Evolutionary conservation across 2,329 filamentous ascomycete genomes (phyloP), one percentile per base, ranked within the genome.

Genomic region (Botrytis tulipae): DNA sequence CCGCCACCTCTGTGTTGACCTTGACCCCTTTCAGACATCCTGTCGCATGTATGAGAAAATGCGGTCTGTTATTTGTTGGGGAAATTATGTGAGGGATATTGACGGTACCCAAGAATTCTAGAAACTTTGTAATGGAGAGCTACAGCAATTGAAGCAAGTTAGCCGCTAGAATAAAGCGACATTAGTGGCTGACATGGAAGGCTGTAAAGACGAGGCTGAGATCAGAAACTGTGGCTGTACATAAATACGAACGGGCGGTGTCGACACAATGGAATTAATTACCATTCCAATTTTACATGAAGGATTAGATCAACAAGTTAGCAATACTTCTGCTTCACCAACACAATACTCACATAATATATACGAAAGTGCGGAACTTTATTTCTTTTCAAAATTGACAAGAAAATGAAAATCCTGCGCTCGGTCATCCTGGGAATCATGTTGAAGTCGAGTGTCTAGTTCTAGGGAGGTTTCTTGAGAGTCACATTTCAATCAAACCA

Each of bases 1-100:
- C 75, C 29, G 22, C 75, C 75, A 35, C 76, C 75, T 67, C 76
- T 72, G 44, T 75, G 73, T 71, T 76, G 75, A 59, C 71, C 71
- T 73, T 76, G 75, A 59, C 71, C 71, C 74, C 75, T 70, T 67
- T 75, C 73, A 61, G 76, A 75, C 75, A 77, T 76, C 54, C n/a
- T 67, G 54, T 66, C 51, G 42, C 74, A 74, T 75, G 18, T 65
- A 54, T 70, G 12, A 63, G 6, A 25, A 32, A 59, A 70, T 54
- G 57, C 42, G 40, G 25, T 61, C 59, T 59, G 37, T 20, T 66
- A 40, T 60, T 60, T 66, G 46, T 40, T 66, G 20, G 35, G 59
- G 29, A 22, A 10, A 44, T 16, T 72, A 20, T 42, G 48, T 42
- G 48, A 57, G 29, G 37, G 25, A 7, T 57, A 44, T 57, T 69